Base-by-base conservation (phyloP, 768 basidiomycete genomes). In the Psilocybe cyanescens region DNA sequence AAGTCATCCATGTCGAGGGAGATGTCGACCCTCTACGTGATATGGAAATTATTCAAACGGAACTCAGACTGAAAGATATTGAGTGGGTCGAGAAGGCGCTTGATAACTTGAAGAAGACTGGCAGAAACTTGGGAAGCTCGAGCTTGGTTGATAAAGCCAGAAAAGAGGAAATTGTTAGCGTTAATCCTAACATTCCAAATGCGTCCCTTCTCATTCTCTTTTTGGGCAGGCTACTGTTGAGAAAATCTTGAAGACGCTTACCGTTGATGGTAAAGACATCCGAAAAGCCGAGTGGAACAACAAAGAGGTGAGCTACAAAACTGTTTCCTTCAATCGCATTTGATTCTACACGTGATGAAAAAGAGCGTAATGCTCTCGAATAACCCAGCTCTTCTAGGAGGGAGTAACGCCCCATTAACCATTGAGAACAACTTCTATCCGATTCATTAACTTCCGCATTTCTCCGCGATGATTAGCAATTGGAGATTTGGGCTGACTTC, bases 1-100 rank as follows among this genome's bases (percentile, higher is more conserved):
- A 99, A 69, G 95, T 99, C 73, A 99, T 91, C 67, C 97, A 99
- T 75, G 97, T 99, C 64, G 97, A 99, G 78, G 97, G 97, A 47
- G 97, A 99, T 68, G 95, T 99, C 59, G 84, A 99, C 76, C 97
- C 97, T 9, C 64, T 92, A 41, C 90, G 97, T 61, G 97, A 99
- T 77, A 98, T 99, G 96, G 88, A 92, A 65, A 99, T 98, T 70
- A 99, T 99, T 70, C 88, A 90, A 67, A 97, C 87, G 7, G 97
- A 99, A 76, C 81, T 99, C 17, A 83, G 95, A 51, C 78, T 99
- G 46, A 99, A 99, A 79, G 97, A 99, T 76, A 96, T 96, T 65
- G 97, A 99, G 71, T 99, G 97, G 97, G 90, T 94, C 9, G 93
- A 98, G 78, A 99, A 99, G 78, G 77, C 87, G 46, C 74, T 98